These are phyloP conservation scores for Claviceps digitariae DNA, from an alignment of 2,329 filamentous ascomycete genomes.

Conservation along the genomic window DNA sequence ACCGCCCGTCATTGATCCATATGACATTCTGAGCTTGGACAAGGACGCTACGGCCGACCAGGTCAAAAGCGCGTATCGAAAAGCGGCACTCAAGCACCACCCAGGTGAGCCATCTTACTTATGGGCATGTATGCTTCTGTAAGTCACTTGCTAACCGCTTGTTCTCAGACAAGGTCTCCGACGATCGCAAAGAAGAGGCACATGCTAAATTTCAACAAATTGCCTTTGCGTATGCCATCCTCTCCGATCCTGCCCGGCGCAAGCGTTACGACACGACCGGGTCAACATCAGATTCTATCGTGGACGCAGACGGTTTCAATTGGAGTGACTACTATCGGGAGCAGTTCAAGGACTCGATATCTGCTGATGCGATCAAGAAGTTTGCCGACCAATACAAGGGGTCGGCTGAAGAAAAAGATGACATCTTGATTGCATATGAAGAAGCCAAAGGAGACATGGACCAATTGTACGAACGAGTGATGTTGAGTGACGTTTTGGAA, in stretches of 20 bases:
- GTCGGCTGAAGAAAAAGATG: slow-evolving; percentile 70
- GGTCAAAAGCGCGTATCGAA: slow-evolving; percentile 84
- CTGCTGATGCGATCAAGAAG: slow-evolving; percentile 56
- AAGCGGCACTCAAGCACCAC: slow-evolving; percentile 76
- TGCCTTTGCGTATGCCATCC: slow-evolving; percentile 85
- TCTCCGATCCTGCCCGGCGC: slow-evolving; percentile 70
- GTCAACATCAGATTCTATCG: slow-evolving; percentile 70
- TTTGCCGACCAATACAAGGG: slow-evolving; percentile 71
- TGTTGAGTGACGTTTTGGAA: slow-evolving; percentile 70
- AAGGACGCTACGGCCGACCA: slow-evolving; percentile 60
- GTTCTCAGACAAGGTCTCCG: slow-evolving; percentile 57
- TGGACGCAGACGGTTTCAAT: slow-evolving; percentile 68
- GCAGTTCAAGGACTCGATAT: slow-evolving; percentile 69
- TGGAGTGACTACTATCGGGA: slow-evolving; percentile 84
- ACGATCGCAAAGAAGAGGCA: slow-evolving; percentile 55
- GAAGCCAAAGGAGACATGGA: slow-evolving; percentile 62
- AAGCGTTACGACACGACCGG: slow-evolving; percentile 83
- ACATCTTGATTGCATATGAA: slow-evolving; percentile 65
- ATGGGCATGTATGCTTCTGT: neutral
- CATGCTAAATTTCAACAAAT: slow-evolving; percentile 78
- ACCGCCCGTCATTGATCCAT: slow-evolving; percentile 59
- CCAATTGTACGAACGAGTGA: slow-evolving; percentile 64
- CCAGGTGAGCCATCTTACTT: slow-evolving; percentile 42
- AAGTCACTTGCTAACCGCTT: neutral
- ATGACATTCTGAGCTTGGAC: slow-evolving; percentile 61